Percentiles rank a stretch among this genome's conserved stretches.
Evolutionary conservation across 768 basidiomycete genomes (phyloP).

Genomic region (Amanita fuliginea): DNA sequence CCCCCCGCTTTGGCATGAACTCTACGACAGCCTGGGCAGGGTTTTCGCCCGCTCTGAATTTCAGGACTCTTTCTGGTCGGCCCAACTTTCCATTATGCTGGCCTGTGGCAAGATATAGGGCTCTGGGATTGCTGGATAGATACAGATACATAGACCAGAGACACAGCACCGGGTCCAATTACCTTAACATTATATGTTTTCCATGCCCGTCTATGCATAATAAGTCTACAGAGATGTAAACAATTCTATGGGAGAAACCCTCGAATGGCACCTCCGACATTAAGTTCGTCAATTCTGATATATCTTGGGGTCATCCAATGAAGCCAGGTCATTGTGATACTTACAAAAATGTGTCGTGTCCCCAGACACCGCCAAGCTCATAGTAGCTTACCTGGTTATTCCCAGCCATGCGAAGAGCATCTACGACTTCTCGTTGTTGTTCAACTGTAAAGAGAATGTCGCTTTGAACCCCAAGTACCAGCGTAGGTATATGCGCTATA

Average conservation of each 20-base stretch:
- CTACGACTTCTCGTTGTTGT: slow-evolving; percentile 91
- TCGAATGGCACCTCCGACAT: slow-evolving; percentile 84
- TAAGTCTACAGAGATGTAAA: neutral
- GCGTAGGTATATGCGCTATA: slow-evolving; percentile 63
- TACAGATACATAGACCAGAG: slow-evolving; percentile 58
- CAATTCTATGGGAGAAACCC: slow-evolving; percentile 61
- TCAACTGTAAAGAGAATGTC: slow-evolving; percentile 97
- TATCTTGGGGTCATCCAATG: slow-evolving; percentile 1
- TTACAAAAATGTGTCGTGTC: slow-evolving; percentile 94
- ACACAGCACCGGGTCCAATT: neutral
- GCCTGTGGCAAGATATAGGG: slow-evolving; percentile 64
- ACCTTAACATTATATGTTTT: neutral
- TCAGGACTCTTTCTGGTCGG: slow-evolving; percentile 49
- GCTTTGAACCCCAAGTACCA: slow-evolving; percentile 91
- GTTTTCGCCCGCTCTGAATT: slow-evolving; percentile 55
- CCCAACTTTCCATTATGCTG: slow-evolving; percentile 54
- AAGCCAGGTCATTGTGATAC: slow-evolving; percentile 17
- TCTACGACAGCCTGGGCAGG: slow-evolving; percentile 73
- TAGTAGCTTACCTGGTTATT: slow-evolving; percentile 89
- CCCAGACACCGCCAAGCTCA: slow-evolving; percentile 98
- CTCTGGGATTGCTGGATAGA: slow-evolving; percentile 54
- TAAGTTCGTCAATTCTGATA: slow-evolving; percentile 68
- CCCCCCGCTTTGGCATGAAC: slow-evolving; percentile 63
- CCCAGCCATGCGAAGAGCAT: slow-evolving; percentile 84
- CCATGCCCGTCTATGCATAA: neutral